Conservation (phyloP, 2,329 filamentous ascomycete species). For the Laburnicola sp. region DNA sequence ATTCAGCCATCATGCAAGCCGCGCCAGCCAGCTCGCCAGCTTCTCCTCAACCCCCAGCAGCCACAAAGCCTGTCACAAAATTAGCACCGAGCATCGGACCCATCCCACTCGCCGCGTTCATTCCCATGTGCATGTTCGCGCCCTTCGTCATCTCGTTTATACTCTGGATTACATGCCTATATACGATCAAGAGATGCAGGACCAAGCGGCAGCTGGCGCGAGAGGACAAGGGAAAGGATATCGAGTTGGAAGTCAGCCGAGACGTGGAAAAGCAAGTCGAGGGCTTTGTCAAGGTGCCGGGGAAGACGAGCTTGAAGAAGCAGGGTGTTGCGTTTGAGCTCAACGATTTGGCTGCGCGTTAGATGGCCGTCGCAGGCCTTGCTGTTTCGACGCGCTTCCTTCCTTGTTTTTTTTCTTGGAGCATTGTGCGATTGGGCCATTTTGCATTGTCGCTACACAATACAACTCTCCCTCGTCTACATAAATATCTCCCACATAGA, state of each 20-base stretch:
- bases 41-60: conserved; percentile 18
- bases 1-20: too few relatives aligned
- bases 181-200: neutral
- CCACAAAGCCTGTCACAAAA: conserved; percentile 2
- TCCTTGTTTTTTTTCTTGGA: too few relatives aligned
- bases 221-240: neutral
- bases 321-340: neutral
- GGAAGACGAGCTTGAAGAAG: neutral
- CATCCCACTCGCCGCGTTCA: conserved; percentile 12
- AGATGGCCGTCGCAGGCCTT: neutral
- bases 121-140: conserved; percentile 9
- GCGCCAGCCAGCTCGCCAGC: too few relatives aligned
- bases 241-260: neutral
- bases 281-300: neutral
- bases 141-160: conserved; percentile 5
- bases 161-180: neutral
- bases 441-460: neutral
- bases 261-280: conserved; percentile 9
- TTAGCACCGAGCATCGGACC: conserved; percentile 1
- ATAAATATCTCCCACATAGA: neutral
- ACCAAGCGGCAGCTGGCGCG: neutral
- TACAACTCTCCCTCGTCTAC: neutral
- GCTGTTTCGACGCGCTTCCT: too few relatives aligned
- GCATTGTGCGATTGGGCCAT: too few relatives aligned
- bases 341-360: neutral